Base-by-base conservation (phyloP, 129 eudicot genomes). In the Chrysanthemum seticuspe region DNA sequence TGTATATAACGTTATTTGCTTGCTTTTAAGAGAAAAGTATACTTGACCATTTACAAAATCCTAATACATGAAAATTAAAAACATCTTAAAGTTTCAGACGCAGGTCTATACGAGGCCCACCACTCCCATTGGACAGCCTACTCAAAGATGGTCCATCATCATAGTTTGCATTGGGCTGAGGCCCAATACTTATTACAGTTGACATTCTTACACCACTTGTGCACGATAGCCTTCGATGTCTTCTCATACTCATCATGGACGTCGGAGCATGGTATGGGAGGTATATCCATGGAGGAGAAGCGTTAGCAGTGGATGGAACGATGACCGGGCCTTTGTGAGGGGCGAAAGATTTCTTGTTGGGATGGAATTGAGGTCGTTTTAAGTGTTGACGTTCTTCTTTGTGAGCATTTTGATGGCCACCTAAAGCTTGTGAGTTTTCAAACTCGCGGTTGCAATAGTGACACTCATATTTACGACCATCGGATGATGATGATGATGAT, bases 401-500 rank as follows among this genome's bases (percentile, higher is more conserved):
- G 85, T 91, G 97, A 13, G 97, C 96, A 81, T 91, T 91, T 65
- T 91, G 97, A 76, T 91, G 97, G 48, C 97, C 97, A 8, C 97
- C 97, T 8, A 91, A 66, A 10, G 96, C 97, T 72, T 91, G 97
- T 10, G 97, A 91, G 76, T 88, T 91, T 44, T 93, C 85, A 51
- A 91, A 91, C 72, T 91, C 90, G 3, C 97, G 89, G 75, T 68
- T 75, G 78, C 97, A 88, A 77, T 91, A 88, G 40, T 84, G 92
- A 69, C 97, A 91, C 97, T 88, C 92, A 77, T 78, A 91, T 50
- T 85, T 86, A 44, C 89, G 87, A 79, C 80, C 80, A 13, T 66
- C 82, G 63, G 80, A 9, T 3, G 82, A 63, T 14, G 71, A 69
- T 53, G 82, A 65, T 53, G 82, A 65, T 19, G 21, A 19, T 19